A percentile compares a stretch with the other conserved stretches of the same genome.
phyloP scores from a whole-genome alignment of 441 rosid genomes.

The Brassica balearica region DNA sequence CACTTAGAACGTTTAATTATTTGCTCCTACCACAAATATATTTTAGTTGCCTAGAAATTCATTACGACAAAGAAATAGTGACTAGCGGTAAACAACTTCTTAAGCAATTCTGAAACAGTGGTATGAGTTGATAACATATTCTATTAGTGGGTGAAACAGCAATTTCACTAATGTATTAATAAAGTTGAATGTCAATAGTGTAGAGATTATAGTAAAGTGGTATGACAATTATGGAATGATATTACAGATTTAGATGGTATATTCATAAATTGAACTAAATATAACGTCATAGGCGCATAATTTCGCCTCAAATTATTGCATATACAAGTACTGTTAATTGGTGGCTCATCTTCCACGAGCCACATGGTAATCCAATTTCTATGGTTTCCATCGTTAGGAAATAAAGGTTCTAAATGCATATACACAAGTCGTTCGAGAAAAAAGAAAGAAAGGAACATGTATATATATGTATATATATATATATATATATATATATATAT shows the following conservation, averaged over 20 bases:
- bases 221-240: slow-evolving; percentile 13
- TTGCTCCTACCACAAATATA: background rate
- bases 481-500: too few relatives aligned
- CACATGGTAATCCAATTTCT: slow-evolving; percentile 43
- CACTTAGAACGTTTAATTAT: background rate
- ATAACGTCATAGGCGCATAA: slow-evolving; percentile 35
- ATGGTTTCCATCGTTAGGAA: slow-evolving; percentile 36
- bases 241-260: background rate
- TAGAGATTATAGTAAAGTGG: slow-evolving; percentile 1
- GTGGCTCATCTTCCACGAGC: slow-evolving; percentile 43
- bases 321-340: slow-evolving; percentile 36
- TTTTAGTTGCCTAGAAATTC: background rate
- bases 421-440: background rate
- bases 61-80: background rate
- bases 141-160: background rate
- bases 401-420: slow-evolving; percentile 19
- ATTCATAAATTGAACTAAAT: slow-evolving; percentile 17
- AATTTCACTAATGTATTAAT: background rate
- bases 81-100: background rate
- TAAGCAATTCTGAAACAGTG: background rate
- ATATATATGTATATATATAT: too few relatives aligned
- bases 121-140: slow-evolving; percentile 24
- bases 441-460: background rate
- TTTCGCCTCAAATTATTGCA: slow-evolving; percentile 37
- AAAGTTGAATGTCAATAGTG: background rate